Evolutionary conservation across 2,329 filamentous ascomycete genomes (phyloP).

Genomic region (Beauveria brongniartii): DNA sequence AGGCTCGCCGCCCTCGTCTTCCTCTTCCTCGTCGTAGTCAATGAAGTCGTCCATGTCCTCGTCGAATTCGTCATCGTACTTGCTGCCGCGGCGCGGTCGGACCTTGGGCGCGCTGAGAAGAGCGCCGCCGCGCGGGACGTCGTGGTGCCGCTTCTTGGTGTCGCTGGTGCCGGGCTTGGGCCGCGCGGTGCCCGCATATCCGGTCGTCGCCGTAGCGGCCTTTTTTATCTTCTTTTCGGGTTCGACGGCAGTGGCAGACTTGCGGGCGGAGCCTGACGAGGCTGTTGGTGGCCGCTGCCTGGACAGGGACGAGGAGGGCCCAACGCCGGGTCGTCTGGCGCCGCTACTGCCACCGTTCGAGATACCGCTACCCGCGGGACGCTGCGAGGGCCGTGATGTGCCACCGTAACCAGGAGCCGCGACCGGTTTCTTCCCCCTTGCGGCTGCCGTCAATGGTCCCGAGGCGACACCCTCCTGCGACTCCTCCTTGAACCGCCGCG

Average conservation of each 20-base stretch:
- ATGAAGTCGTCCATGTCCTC: slow-evolving; percentile 55
- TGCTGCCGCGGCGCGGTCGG: slow-evolving; percentile 24
- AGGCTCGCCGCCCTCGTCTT: slow-evolving; percentile 28
- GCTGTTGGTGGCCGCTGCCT: background rate
- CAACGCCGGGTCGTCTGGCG: slow-evolving; percentile 16
- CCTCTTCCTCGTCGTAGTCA: slow-evolving; percentile 51
- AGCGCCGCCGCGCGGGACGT: slow-evolving; percentile 30
- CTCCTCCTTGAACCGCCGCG: slow-evolving; percentile 21
- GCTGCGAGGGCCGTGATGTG: slow-evolving; percentile 14
- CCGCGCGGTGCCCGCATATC: slow-evolving; percentile 57
- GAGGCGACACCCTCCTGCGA: background rate
- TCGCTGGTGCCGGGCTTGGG: slow-evolving; percentile 35
- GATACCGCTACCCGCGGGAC: slow-evolving; percentile 6
- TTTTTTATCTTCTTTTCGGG: slow-evolving; percentile 54
- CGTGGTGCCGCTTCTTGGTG: slow-evolving; percentile 24
- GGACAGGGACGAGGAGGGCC: background rate
- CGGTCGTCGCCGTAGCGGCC: slow-evolving; percentile 52
- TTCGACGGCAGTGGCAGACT: slow-evolving; percentile 22
- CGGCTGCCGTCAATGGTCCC: background rate
- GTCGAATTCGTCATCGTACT: slow-evolving; percentile 53
- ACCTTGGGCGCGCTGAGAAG: slow-evolving; percentile 27
- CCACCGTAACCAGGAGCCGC: slow-evolving; percentile 22
- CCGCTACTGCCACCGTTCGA: slow-evolving; percentile 26
- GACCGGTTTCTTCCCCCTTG: slow-evolving; percentile 2
- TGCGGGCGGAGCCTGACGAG: background rate